Percentiles rank a stretch among this genome's conserved stretches.
These are phyloP conservation scores for Paulownia fortunei DNA, from an alignment of 257 asterid genomes.

Conservation along the genomic window DNA sequence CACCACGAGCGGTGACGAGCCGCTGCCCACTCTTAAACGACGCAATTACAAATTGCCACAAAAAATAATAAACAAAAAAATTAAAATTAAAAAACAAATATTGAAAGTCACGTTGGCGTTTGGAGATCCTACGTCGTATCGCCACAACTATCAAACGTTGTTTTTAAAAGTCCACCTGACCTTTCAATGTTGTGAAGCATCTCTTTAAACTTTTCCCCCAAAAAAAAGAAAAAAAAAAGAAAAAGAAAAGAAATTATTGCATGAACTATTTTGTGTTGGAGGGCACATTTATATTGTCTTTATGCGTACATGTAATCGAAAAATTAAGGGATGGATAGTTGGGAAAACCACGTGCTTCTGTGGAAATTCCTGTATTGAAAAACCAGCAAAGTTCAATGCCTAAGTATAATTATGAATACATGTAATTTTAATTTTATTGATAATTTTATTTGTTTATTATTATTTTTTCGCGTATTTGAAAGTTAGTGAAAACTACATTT, in stretches of 20 bases:
- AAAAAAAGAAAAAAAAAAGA: background rate
- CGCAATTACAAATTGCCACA: conserved; percentile 32
- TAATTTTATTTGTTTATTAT: too few species aligned
- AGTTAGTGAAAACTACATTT: too few species aligned
- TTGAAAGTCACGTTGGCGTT: conserved; percentile 27
- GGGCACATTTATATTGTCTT: too few species aligned
- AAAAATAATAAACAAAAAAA: background rate
- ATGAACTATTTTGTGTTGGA: background rate
- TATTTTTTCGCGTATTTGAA: too few species aligned
- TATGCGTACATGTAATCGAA: too few species aligned
- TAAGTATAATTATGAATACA: background rate
- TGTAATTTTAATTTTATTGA: background rate
- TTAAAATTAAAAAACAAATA: background rate
- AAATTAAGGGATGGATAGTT: too few species aligned
- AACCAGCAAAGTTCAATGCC: conserved; percentile 2
- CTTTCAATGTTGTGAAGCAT: conserved; percentile 31
- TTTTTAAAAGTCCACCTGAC: conserved; percentile 21
- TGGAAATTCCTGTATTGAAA: conserved; percentile 27
- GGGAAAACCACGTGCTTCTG: too few species aligned
- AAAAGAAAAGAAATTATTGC: background rate
- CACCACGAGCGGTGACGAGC: conserved; percentile 50
- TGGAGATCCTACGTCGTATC: conserved; percentile 28
- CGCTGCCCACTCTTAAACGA: conserved; percentile 32
- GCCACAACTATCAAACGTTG: conserved; percentile 30
- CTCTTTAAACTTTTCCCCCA: background rate